Conservation (phyloP, 2,329 filamentous ascomycete genomes). For the Sporothrix dimorphospora region DNA sequence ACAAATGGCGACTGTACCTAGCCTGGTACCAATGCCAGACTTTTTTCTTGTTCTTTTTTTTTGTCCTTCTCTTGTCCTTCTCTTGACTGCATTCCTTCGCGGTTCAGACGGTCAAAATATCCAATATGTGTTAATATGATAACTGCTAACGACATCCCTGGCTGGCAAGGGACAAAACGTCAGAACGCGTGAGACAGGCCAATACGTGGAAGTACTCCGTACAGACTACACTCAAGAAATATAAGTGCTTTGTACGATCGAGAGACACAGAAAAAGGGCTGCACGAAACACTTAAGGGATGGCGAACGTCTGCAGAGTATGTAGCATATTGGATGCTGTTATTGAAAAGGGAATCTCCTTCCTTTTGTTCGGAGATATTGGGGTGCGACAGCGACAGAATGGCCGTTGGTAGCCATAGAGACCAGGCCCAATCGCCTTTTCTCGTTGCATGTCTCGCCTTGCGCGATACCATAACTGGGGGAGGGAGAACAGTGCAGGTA, state of each 20-base stretch:
- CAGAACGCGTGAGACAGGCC: not conserved
- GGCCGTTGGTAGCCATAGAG: conserved; percentile 16
- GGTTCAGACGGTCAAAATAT: too few relatives aligned
- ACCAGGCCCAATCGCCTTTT: not conserved
- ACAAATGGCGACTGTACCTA: too few relatives aligned
- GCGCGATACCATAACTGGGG: not conserved
- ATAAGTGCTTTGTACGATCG: too few relatives aligned
- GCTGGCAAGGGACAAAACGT: not conserved
- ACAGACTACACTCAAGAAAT: too few relatives aligned
- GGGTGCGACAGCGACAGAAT: not conserved
- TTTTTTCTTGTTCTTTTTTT: too few relatives aligned
- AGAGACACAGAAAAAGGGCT: not conserved
- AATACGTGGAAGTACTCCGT: too few relatives aligned
- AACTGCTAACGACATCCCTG: not conserved
- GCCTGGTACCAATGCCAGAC: too few relatives aligned
- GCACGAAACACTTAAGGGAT: not conserved
- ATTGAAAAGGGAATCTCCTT: too few relatives aligned
- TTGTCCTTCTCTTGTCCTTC: too few relatives aligned
- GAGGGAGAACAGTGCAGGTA: not conserved
- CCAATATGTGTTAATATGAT: too few relatives aligned
- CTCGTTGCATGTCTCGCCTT: conserved; percentile 11
- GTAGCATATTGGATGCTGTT: not conserved
- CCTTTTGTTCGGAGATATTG: too few relatives aligned
- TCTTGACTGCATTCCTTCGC: too few relatives aligned
- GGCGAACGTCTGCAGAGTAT: not conserved